phyloP scores from a whole-genome alignment of 75 land plant species.

The Pinus taeda region DNA sequence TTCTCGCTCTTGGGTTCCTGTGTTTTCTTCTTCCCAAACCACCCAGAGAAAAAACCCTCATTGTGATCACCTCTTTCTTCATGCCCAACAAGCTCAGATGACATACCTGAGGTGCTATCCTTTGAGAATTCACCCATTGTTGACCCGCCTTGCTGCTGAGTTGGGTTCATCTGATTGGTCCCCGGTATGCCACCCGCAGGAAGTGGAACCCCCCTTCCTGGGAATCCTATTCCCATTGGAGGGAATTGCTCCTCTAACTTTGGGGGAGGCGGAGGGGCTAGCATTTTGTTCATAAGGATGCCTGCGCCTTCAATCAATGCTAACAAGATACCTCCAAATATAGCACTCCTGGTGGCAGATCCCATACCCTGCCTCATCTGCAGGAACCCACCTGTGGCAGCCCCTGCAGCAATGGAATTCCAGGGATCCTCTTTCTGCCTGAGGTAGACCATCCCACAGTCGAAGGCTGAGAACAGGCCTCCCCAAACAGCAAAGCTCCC shows the following conservation, averaged over 20 bases:
- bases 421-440: slow-evolving; percentile 98
- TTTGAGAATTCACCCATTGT: slow-evolving; percentile 7
- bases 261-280: slow-evolving; percentile 36
- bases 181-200: slow-evolving; percentile 9
- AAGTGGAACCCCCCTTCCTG: slow-evolving; percentile 19
- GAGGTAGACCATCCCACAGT: slow-evolving; percentile 85
- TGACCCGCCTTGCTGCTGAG: background rate
- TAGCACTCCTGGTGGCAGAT: slow-evolving; percentile 59
- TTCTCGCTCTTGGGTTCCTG: background rate
- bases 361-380: slow-evolving; percentile 68
- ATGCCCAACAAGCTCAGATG: slow-evolving; percentile 7
- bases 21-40: slow-evolving; percentile 8
- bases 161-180: slow-evolving; percentile 10
- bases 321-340: slow-evolving; percentile 76
- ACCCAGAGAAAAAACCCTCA: background rate
- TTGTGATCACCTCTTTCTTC: background rate
- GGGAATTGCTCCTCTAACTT: slow-evolving; percentile 31
- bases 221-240: slow-evolving; percentile 21
- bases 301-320: slow-evolving; percentile 93
- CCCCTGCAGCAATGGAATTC: slow-evolving; percentile 94
- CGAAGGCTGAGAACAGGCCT: slow-evolving; percentile 84
- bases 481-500: slow-evolving; percentile 99
- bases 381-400: slow-evolving; percentile 91
- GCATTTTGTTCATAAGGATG: slow-evolving; percentile 64
- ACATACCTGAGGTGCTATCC: slow-evolving; percentile 3